phyloP scores from a whole-genome alignment of 2,329 filamentous ascomycete species.

The Aciculosporium take region DNA sequence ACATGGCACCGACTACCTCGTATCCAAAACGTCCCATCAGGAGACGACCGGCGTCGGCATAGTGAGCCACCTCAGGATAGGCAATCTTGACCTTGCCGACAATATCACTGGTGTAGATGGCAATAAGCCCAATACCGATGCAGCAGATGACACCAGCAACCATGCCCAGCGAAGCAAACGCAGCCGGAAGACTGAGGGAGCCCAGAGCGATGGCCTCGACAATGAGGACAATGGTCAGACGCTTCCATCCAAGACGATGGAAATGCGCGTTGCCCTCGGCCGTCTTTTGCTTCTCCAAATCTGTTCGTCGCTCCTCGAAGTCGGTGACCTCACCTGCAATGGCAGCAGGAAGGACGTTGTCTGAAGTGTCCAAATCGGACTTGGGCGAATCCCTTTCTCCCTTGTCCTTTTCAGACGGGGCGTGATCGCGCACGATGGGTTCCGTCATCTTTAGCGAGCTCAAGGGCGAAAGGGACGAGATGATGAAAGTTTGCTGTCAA shows the following conservation, averaged over 20 bases:
- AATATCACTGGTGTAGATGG: conserved; percentile 33
- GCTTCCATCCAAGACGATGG: conserved; percentile 41
- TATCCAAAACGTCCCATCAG: conserved; percentile 46
- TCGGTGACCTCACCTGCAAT: conserved; percentile 23
- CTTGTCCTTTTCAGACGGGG: background rate
- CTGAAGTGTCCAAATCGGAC: conserved; percentile 9
- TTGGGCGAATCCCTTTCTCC: conserved; percentile 5
- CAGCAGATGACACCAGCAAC: conserved; percentile 30
- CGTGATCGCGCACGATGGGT: conserved; percentile 5
- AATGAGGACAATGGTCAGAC: conserved; percentile 39
- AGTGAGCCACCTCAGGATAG: conserved; percentile 45
- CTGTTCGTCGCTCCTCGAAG: conserved; percentile 20
- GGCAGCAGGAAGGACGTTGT: conserved; percentile 14
- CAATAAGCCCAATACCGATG: conserved; percentile 28
- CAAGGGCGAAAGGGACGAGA: background rate
- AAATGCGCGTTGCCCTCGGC: conserved; percentile 33
- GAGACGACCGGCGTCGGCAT: conserved; percentile 52
- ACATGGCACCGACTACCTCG: conserved; percentile 47
- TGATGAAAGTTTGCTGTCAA: background rate
- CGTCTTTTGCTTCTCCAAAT: conserved; percentile 32
- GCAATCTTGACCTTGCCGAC: conserved; percentile 34
- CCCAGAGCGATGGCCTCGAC: conserved; percentile 44
- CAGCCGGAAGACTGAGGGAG: conserved; percentile 33
- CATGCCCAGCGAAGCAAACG: conserved; percentile 41
- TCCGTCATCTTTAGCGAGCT: conserved; percentile 3